Evolutionary conservation across 163 green algal genomes (phyloP).

Genomic region (Smithsoniella earleae): DNA sequence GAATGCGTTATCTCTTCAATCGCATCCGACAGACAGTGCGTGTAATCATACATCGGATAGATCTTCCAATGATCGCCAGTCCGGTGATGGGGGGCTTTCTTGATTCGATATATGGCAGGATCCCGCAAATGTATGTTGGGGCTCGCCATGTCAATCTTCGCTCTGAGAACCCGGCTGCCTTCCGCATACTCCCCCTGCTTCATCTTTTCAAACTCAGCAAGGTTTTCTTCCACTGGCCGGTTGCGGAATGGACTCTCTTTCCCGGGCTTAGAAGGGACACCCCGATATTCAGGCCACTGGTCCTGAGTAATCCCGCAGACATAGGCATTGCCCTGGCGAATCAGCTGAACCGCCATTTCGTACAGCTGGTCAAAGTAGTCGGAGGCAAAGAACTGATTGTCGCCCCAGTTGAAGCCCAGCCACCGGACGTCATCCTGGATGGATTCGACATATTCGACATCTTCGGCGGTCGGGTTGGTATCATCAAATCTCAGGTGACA

Average conservation of each 20-base stretch:
- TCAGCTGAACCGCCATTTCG: slow-evolving; percentile 82
- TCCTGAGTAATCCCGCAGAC: too few relatives aligned
- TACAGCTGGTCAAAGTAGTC: slow-evolving; percentile 97
- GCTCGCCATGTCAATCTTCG: slow-evolving; percentile 88
- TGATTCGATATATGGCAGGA: slow-evolving; percentile 45
- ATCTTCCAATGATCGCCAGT: slow-evolving; percentile 68
- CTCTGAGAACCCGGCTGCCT: slow-evolving; percentile 62
- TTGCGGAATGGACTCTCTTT: slow-evolving; percentile 94
- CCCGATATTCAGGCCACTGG: too few relatives aligned
- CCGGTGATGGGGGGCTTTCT: slow-evolving; percentile 33
- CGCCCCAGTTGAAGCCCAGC: slow-evolving; percentile 83
- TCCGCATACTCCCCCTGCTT: slow-evolving; percentile 50
- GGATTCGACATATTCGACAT: slow-evolving; percentile 80
- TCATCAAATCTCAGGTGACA: slow-evolving; percentile 97
- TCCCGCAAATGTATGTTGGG: slow-evolving; percentile 99
- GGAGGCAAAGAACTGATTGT: too few relatives aligned
- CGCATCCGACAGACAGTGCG: slow-evolving; percentile 93
- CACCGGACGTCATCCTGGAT: slow-evolving; percentile 88
- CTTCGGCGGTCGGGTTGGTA: slow-evolving; percentile 98
- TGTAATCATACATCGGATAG: slow-evolving; percentile 99
- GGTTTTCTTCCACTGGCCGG: slow-evolving; percentile 73
- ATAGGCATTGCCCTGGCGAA: slow-evolving; percentile 81
- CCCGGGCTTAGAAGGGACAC: too few relatives aligned
- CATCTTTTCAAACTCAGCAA: slow-evolving; percentile 96
- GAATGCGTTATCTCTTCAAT: slow-evolving; percentile 98